Percentiles rank a stretch among this genome's conserved stretches.
Conservation (phyloP, 148 eudicot species). For the Silene uniflora region DNA sequence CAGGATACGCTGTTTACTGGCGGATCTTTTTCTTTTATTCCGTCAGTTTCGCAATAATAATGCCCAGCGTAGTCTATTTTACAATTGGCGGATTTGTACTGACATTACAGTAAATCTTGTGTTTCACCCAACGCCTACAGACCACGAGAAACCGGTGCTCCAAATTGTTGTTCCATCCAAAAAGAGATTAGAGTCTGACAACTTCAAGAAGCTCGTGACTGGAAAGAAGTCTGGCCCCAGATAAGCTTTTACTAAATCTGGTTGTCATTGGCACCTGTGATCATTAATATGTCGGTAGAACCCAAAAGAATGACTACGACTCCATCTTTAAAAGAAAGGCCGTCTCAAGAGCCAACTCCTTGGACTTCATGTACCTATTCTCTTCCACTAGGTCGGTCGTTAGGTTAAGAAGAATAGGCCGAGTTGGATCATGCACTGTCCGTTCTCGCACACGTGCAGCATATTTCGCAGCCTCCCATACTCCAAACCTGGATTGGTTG, state of each 20-base stretch:
- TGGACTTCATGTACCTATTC: conserved; percentile 77
- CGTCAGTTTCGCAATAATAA: not conserved
- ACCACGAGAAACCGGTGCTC: not conserved
- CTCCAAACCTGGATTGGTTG: conserved; percentile 57
- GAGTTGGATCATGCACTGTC: conserved; percentile 63
- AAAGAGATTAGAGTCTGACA: not conserved
- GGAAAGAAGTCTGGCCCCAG: not conserved
- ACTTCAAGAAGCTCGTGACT: not conserved
- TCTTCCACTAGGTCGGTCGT: conserved; percentile 79
- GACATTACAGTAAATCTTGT: too few species aligned
- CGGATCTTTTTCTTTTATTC: too few species aligned
- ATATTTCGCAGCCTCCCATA: conserved; percentile 99
- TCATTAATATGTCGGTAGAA: not conserved
- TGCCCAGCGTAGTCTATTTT: not conserved
- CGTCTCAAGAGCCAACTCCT: conserved; percentile 79
- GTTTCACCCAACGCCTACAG: too few species aligned
- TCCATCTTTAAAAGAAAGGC: conserved; percentile 81
- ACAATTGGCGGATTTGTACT: not conserved
- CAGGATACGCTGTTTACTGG: too few species aligned
- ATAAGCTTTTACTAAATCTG: not conserved
- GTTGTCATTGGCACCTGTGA: not conserved
- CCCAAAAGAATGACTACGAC: conserved; percentile 23
- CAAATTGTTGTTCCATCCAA: not conserved
- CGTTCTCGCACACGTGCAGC: conserved; percentile 75
- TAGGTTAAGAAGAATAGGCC: conserved; percentile 72